Percentiles rank a stretch among this genome's conserved stretches.
Evolutionary conservation across 306 rosid species (phyloP).

Genomic region (Benincasa hispida): DNA sequence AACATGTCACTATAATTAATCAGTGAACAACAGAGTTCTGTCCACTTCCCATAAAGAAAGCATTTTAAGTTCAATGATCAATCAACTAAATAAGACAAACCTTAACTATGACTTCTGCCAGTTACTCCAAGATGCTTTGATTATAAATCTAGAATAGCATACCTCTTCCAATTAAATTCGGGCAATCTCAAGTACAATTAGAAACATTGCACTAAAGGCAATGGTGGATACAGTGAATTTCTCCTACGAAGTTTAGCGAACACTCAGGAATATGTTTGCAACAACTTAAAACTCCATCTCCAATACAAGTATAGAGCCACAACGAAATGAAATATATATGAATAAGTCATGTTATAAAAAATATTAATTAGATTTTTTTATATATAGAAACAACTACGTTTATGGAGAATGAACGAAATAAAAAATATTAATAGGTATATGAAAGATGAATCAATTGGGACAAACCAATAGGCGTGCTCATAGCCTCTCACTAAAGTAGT

Average conservation of each 20-base stretch:
- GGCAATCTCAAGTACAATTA: slow-evolving; percentile 6
- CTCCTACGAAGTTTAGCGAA: not conserved
- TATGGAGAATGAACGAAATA: too few relatives aligned
- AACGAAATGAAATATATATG: slow-evolving; percentile 5
- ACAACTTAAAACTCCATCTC: not conserved
- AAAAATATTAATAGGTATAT: not conserved
- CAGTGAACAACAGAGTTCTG: not conserved
- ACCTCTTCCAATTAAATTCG: slow-evolving; percentile 10
- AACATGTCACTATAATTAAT: not conserved
- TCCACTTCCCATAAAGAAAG: not conserved
- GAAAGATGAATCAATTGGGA: slow-evolving; percentile 18
- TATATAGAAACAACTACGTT: too few relatives aligned
- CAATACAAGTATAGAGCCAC: not conserved
- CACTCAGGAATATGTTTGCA: not conserved
- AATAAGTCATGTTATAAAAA: not conserved
- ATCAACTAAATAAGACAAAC: not conserved
- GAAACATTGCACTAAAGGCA: slow-evolving; percentile 9
- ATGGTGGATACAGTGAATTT: slow-evolving; percentile 9
- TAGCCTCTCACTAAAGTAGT: slow-evolving; percentile 83
- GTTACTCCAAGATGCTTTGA: not conserved
- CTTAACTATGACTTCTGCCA: too few relatives aligned
- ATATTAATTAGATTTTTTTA: too few relatives aligned
- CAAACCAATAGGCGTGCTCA: slow-evolving; percentile 97
- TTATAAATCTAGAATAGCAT: slow-evolving; percentile 3
- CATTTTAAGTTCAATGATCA: not conserved